phyloP scores from a whole-genome alignment of 2,329 filamentous ascomycete species.

The Byssoonygena ceratinophila region DNA sequence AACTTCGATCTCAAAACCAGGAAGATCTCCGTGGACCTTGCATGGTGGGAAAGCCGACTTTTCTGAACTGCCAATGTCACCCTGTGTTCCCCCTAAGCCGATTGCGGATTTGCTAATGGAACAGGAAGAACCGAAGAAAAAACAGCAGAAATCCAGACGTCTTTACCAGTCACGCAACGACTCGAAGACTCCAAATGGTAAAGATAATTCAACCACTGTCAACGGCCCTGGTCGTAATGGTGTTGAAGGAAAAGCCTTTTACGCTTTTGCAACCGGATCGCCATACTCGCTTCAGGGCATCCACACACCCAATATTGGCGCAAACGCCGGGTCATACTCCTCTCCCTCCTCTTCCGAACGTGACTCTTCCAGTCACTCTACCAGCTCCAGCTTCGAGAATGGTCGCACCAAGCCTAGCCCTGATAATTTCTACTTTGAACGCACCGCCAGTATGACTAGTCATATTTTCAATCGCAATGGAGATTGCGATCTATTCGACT shows the following conservation, averaged over 20 bases:
- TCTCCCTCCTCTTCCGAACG: neutral
- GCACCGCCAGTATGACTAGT: conserved; percentile 9
- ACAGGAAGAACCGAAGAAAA: conserved; percentile 10
- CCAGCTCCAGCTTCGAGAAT: conserved; percentile 1
- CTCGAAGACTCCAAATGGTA: neutral
- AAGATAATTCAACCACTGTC: neutral
- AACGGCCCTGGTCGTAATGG: neutral
- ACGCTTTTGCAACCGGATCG: neutral
- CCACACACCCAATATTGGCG: neutral
- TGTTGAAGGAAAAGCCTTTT: neutral
- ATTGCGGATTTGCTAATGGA: neutral
- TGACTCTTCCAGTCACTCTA: conserved; percentile 4
- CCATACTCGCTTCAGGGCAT: neutral
- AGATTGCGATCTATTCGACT: conserved; percentile 1
- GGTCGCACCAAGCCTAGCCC: neutral
- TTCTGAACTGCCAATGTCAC: conserved; percentile 7
- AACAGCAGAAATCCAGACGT: conserved; percentile 13
- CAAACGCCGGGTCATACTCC: conserved; percentile 1
- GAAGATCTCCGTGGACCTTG: conserved; percentile 12
- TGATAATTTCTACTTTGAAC: conserved; percentile 5
- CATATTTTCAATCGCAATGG: neutral
- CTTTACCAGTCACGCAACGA: conserved; percentile 11
- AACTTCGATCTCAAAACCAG: neutral
- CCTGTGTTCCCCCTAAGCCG: conserved; percentile 2
- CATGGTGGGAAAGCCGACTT: conserved; percentile 6